Percentiles rank a stretch among this genome's conserved stretches.
These are phyloP conservation scores for Colletotrichum camelliae DNA, from an alignment of 2,329 filamentous ascomycete genomes.

Conservation along the genomic window DNA sequence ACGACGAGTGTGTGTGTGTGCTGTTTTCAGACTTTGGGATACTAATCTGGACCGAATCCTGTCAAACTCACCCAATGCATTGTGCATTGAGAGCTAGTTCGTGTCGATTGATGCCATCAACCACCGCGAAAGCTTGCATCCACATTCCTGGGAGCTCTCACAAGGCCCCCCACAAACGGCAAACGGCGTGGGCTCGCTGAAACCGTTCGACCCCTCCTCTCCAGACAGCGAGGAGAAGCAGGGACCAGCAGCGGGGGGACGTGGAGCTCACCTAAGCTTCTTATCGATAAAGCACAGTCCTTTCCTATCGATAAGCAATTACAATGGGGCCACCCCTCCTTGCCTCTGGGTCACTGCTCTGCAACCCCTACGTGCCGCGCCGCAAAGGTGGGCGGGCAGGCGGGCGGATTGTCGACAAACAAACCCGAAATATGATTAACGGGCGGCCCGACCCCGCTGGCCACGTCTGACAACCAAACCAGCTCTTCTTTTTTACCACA, in stretches of 20 bases:
- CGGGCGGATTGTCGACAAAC: neutral
- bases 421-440: neutral
- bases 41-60: neutral
- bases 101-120: neutral
- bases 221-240: neutral
- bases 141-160: neutral
- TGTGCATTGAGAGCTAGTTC: neutral
- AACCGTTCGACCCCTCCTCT: conserved; percentile 18
- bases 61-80: neutral
- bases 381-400: neutral
- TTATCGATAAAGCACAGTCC: conserved; percentile 11
- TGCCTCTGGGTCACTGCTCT: neutral
- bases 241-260: neutral
- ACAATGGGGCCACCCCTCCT: conserved; percentile 2
- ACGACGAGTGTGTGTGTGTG: neutral
- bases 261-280: neutral
- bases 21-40: neutral
- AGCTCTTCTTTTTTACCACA: neutral
- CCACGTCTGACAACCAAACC: neutral
- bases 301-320: conserved; percentile 1
- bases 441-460: neutral
- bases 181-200: neutral
- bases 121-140: neutral
- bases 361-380: neutral
- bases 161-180: neutral